Percentiles rank a stretch among this genome's conserved stretches.
phyloP scores from a whole-genome alignment of 208 protist species.

The Naegleria lovaniensis region DNA sequence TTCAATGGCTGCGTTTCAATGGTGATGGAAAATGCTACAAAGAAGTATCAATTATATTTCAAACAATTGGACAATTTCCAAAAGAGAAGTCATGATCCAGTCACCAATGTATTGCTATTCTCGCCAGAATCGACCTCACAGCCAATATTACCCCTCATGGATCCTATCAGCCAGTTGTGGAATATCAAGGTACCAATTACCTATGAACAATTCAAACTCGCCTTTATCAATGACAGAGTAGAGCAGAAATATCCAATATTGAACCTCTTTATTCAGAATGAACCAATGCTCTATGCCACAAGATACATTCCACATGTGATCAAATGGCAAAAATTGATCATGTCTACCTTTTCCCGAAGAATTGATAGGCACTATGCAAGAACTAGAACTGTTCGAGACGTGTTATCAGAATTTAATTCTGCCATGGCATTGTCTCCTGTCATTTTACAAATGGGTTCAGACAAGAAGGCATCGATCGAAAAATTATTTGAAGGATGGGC shows the following conservation, averaged over 20 bases:
- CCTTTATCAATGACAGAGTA: background rate
- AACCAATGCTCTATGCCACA: background rate
- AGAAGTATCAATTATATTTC: background rate
- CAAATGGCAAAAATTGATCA: constrained; percentile 8
- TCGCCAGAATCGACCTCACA: background rate
- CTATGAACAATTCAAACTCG: background rate
- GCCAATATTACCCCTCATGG: background rate
- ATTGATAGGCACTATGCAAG: constrained; percentile 16
- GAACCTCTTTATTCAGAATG: background rate
- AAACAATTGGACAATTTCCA: background rate
- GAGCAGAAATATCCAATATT: background rate
- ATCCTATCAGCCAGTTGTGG: background rate
- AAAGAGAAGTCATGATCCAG: background rate
- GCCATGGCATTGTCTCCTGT: background rate
- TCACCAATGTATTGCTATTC: background rate
- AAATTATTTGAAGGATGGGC: background rate
- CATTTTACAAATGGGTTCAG: background rate
- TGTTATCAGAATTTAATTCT: background rate
- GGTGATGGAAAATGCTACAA: background rate
- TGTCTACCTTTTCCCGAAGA: background rate
- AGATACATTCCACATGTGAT: background rate
- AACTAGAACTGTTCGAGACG: background rate
- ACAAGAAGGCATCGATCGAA: background rate
- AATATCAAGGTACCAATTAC: background rate
- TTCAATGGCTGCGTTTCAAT: background rate